Base-by-base conservation (phyloP, 306 rosid genomes). In the Parietaria judaica region DNA sequence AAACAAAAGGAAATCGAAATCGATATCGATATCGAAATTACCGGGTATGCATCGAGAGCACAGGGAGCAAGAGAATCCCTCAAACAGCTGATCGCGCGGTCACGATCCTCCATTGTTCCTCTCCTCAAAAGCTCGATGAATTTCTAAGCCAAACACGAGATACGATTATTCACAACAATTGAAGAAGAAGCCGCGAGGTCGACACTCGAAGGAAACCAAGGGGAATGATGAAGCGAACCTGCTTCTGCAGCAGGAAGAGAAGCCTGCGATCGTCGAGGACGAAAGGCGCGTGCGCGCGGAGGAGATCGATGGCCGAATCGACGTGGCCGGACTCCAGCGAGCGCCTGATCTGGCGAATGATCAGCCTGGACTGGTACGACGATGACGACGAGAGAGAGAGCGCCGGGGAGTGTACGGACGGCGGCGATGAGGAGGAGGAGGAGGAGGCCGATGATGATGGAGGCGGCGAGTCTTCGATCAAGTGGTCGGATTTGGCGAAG, bases 21-120 rank as follows among this genome's bases (percentile, higher is more conserved):
- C 52, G 15, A 38, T 51, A 14, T n/a, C n/a, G 37, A 14, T 4
- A n/a, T 4, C 6, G 8, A 16, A 67, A 8, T 51, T 86, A 94
- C 99, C 84, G 99, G 99, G 44, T 86, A 94, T 17, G 97, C 97
- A 70, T 86, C 94, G 48, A 94, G 99, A 11, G 99, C 99, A 75
- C 99, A 88, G 46, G 97, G 97, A 66, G 99, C 99, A 52, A 94
- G 94, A 52, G 91, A 79, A 3, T 86, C 79, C 69, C 97, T 83
- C 70, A 94, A 59, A 67, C 94, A 94, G 36, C 77, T 78, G 56
- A 94, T 84, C 39, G 99, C 99, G 71, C 84, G 79, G 54, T 86
- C 94, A 9, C 97, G 94, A 75, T 66, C 87, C 83, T 82, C 94
- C 0, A 38, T 4, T 3, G 88, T 81, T 39, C 95, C 99, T 64